Conservation (phyloP, 176 grass and related monocot species). For the Cocos nucifera region DNA sequence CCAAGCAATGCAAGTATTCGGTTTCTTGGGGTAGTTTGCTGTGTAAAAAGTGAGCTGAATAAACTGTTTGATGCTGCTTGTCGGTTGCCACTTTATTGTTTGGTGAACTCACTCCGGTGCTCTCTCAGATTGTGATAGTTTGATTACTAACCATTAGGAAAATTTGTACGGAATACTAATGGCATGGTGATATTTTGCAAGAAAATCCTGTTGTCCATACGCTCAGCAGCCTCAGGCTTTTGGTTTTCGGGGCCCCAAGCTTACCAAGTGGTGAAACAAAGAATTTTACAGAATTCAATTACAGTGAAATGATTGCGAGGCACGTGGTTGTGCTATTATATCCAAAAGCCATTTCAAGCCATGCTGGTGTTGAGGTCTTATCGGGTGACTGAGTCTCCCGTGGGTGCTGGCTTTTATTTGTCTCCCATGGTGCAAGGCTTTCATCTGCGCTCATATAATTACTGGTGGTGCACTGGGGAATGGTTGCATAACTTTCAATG, state of each 20-base stretch:
- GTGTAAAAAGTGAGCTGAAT: conserved; percentile 38
- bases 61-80: conserved; percentile 18
- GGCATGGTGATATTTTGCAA: conserved; percentile 3
- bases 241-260: conserved; percentile 3
- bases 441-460: neutral
- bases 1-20: neutral
- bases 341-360: too few relatives aligned
- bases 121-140: conserved; percentile 22
- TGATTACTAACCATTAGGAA: conserved; percentile 19
- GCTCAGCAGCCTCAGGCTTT: too few relatives aligned
- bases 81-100: conserved; percentile 16
- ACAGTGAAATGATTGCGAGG: too few relatives aligned
- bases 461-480: neutral
- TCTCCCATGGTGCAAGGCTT: too few relatives aligned
- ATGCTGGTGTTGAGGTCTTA: too few relatives aligned
- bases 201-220: too few relatives aligned
- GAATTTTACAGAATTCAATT: too few relatives aligned
- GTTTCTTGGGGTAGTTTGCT: conserved; percentile 14
- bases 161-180: conserved; percentile 13
- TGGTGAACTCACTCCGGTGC: conserved; percentile 37
- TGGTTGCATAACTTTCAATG: conserved; percentile 17
- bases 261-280: neutral
- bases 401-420: too few relatives aligned
- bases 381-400: too few relatives aligned
- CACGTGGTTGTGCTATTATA: too few relatives aligned